A percentile compares a stretch with the other conserved stretches of the same genome.
phyloP scores from a whole-genome alignment of 2,329 filamentous ascomycete species.

The Ilyonectria robusta region DNA sequence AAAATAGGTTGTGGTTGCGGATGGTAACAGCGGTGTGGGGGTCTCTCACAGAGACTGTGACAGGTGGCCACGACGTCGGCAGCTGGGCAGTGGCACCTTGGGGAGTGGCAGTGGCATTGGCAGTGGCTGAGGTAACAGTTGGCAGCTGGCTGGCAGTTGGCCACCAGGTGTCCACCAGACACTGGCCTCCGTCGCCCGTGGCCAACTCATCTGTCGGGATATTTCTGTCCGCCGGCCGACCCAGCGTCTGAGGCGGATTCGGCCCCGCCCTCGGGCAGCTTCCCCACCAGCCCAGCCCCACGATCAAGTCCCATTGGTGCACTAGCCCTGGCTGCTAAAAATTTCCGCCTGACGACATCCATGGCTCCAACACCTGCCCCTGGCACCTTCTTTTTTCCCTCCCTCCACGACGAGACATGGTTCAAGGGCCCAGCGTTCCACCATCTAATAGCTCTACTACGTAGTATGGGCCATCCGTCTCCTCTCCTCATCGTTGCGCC shows the following conservation, averaged over 20 bases:
- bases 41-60: conserved; percentile 23
- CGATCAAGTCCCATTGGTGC: conserved; percentile 33
- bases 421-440: conserved; percentile 38
- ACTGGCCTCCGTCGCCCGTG: background rate
- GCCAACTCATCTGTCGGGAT: conserved; percentile 13
- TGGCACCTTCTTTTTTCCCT: conserved; percentile 21
- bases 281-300: conserved; percentile 35
- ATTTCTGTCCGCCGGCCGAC: conserved; percentile 28
- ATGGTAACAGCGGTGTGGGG: conserved; percentile 27
- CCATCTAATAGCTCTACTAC: conserved; percentile 36
- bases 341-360: conserved; percentile 43
- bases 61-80: conserved; percentile 23
- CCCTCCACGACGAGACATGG: conserved; percentile 34
- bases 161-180: background rate
- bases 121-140: conserved; percentile 5
- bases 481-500: conserved; percentile 28
- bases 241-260: conserved; percentile 17
- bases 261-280: conserved; percentile 31
- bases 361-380: conserved; percentile 31
- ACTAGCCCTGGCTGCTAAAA: conserved; percentile 41
- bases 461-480: conserved; percentile 36
- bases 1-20: conserved; percentile 26
- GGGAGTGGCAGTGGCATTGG: background rate
- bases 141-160: conserved; percentile 9
- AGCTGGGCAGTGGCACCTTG: conserved; percentile 6